Evolutionary conservation across 2,329 filamentous ascomycete species (phyloP), one percentile per base, ranked within the genome.

Genomic region (Atkinsonella hypoxylon): DNA sequence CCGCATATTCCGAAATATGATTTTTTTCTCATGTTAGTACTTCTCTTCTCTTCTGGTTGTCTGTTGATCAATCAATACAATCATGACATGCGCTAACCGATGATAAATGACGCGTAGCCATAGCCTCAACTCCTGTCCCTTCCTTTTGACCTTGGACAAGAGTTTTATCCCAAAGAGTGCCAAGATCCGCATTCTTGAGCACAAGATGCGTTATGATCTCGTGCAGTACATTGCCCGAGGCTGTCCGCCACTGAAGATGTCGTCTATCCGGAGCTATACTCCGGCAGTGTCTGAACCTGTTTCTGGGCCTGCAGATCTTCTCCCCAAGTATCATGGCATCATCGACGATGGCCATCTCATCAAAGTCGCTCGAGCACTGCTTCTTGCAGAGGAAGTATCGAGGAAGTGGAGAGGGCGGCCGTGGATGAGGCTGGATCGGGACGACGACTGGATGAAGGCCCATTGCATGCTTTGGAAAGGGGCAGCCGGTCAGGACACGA

Each of bases 271-370:
- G 1, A 61, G 66, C 0, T 91, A 93, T 18, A 76, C 82, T 0
- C 76, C 70, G 51, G 67, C 70, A 3, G 49, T 55, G 31, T 71
- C 76, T 36, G n/a, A 9, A 10, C 17, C 17, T 65, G 41, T 65
- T 60, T 18, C 60, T 76, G 43, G 70, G 75, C 53, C 70, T 63
- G 48, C 76, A 67, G 72, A 73, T 1, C 64, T 80, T 3, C 64
- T 79, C 7, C 62, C 70, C 1, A 67, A 73, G 10, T 62, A 82
- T 17, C 70, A 74, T 52, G 53, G 55, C 10, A 61, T 77, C 34
- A 61, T 74, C 0, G 90, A 95, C 57, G 89, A 96, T 64, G 89
- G 90, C 0, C 91, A 97, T 67, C 74, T 81, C 10, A 74, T 82
- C 49, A 96, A 96, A 66, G 68, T 94, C 5, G 73, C 83, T 8